Evolutionary conservation across 176 grass and related monocot species (phyloP).

Genomic region (Cocos nucifera): DNA sequence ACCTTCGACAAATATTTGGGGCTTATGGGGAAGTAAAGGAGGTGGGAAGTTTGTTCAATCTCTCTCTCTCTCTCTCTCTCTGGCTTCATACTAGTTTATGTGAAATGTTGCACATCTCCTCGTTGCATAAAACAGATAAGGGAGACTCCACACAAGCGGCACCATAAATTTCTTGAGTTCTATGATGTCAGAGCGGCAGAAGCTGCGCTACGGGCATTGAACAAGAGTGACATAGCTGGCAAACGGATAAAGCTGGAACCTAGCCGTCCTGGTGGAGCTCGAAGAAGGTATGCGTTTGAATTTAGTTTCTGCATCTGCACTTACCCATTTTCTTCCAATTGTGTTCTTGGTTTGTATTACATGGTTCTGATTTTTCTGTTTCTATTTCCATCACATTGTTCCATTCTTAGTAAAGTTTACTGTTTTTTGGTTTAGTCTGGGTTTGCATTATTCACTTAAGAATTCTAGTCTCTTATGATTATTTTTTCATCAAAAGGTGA

Average conservation of each 20-base stretch:
- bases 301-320: not conserved
- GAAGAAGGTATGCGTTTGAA: conserved; percentile 28
- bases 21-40: conserved; percentile 54
- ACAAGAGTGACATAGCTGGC: conserved; percentile 45
- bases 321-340: too few relatives aligned
- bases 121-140: conserved; percentile 27
- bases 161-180: conserved; percentile 54
- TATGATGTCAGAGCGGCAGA: conserved; percentile 53
- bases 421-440: too few relatives aligned
- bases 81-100: too few relatives aligned
- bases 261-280: conserved; percentile 47
- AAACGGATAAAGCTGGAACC: conserved; percentile 49
- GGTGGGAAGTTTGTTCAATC: conserved; percentile 7
- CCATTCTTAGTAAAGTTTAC: too few relatives aligned
- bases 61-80: too few relatives aligned
- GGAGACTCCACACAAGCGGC: conserved; percentile 46
- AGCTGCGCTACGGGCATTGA: conserved; percentile 38
- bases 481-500: too few relatives aligned
- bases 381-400: not conserved
- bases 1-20: conserved; percentile 40
- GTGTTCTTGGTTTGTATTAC: too few relatives aligned
- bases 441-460: too few relatives aligned
- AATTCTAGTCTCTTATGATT: too few relatives aligned
- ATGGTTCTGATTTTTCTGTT: too few relatives aligned
- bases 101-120: not conserved